Evolutionary conservation across 352 stramenopile species (phyloP), one percentile per base, ranked within the genome.

Genomic region (Phytophthora podocarpi): DNA sequence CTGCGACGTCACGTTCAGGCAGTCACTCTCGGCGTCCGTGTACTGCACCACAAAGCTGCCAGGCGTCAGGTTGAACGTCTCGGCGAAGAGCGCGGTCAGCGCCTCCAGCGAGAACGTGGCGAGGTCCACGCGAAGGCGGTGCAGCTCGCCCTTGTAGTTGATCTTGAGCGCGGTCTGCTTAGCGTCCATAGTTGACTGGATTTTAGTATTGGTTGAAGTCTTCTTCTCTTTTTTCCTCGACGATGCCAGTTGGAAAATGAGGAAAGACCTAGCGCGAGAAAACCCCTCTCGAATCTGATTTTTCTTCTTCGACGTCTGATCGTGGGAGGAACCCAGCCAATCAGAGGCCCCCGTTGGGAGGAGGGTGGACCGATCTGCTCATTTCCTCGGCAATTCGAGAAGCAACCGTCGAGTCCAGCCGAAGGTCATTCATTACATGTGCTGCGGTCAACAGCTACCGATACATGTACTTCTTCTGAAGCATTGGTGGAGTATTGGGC

Each of bases 91-190:
- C 26, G 54, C 68, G n/a, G 60, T 50, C 24, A 95, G 70, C 23
- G 75, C 46, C 18, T 63, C 64, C 11, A 91, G 74, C 15, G 61
- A 59, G 45, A 88, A 86, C 26, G 41, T 42, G 28, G 32, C n/a
- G n/a, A 93, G 67, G 59, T 93, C 72, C 58, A 90, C 72, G 43
- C 72, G 72, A 34, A 95, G 76, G 64, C 86, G 84, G 70, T 93
- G 84, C 52, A 95, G 88, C 67, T 95, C 86, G 47, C 86, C 84
- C 63, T 90, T 91, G 82, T 86, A 77, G 59, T 67, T 80, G 53
- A 95, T 76, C 79, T 95, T 95, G 20, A 95, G 64, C 6, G 84
- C 75, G 39, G 79, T 87, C 49, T 87, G 72, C 65, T 76, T 66
- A 30, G 63, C 24, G 60, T 72, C 71, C 80, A 89, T 85, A 39